Conservation (phyloP, 139 green algal genomes). For the Closterium sp. region DNA sequence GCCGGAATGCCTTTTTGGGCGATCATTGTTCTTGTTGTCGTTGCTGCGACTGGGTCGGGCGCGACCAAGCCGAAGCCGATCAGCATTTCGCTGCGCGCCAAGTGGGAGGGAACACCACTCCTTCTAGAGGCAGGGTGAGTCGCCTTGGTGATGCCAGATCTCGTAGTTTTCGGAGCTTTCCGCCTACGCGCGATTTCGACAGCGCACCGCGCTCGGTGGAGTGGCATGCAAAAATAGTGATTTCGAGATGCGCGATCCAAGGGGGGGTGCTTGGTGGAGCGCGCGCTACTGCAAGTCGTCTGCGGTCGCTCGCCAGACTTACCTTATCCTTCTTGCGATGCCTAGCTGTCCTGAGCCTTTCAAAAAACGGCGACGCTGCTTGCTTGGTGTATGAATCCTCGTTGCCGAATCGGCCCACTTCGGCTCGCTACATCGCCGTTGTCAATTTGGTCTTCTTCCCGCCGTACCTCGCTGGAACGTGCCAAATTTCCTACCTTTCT, state of each 20-base stretch:
- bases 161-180: neutral
- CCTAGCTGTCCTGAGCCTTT: neutral
- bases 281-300: neutral
- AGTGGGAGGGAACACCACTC: conserved; percentile 43
- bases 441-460: too few relatives aligned
- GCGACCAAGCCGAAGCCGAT: neutral
- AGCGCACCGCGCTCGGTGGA: neutral
- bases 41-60: neutral
- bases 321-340: neutral
- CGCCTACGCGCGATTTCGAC: neutral
- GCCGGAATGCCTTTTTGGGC: neutral
- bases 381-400: neutral
- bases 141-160: neutral
- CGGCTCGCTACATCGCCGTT: too few relatives aligned
- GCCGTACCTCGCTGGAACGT: neutral
- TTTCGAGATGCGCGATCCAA: neutral
- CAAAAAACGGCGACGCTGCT: neutral
- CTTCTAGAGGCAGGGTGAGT: conserved; percentile 41
- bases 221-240: neutral
- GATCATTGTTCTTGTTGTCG: neutral
- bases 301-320: neutral
- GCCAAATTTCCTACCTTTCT: neutral
- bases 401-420: neutral
- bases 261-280: neutral
- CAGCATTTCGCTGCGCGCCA: conserved; percentile 20